phyloP scores from a whole-genome alignment of 176 grass and related monocot species.

The Thinopyrum elongatum region DNA sequence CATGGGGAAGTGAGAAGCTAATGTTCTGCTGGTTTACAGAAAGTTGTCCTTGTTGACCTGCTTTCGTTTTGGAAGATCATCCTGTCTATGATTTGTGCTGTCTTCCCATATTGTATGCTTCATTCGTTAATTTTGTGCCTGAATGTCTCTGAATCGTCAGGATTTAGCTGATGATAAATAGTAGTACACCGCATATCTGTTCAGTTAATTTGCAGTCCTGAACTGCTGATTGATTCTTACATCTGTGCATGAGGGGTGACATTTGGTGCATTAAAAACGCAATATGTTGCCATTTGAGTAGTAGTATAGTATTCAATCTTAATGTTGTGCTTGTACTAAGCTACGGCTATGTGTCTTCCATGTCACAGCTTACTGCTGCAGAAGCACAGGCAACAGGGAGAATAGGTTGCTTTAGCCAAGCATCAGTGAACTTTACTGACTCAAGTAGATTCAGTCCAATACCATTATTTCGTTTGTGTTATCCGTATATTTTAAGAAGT shows the following conservation, averaged over 20 bases:
- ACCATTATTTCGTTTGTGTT: not conserved
- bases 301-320: not conserved
- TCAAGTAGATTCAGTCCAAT: not conserved
- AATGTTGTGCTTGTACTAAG: not conserved
- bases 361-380: not conserved
- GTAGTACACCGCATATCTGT: not conserved
- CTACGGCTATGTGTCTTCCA: not conserved
- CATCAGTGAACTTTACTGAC: too few relatives aligned
- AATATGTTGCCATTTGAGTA: too few relatives aligned
- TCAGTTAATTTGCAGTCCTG: conserved; percentile 7
- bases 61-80: too few relatives aligned
- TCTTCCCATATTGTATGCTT: conserved; percentile 22
- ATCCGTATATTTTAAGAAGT: not conserved
- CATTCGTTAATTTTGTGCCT: conserved; percentile 7
- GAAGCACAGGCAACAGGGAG: not conserved
- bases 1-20: too few relatives aligned
- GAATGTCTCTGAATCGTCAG: too few relatives aligned
- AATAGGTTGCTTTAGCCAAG: too few relatives aligned
- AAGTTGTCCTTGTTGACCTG: too few relatives aligned
- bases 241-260: not conserved
- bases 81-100: not conserved
- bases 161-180: too few relatives aligned
- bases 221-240: not conserved
- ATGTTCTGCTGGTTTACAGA: too few relatives aligned
- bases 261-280: not conserved